A percentile compares a stretch with the other conserved stretches of the same genome.
These are phyloP conservation scores for Pseudopithomyces maydicus DNA, from an alignment of 2,329 filamentous ascomycete genomes.

Conservation along the genomic window DNA sequence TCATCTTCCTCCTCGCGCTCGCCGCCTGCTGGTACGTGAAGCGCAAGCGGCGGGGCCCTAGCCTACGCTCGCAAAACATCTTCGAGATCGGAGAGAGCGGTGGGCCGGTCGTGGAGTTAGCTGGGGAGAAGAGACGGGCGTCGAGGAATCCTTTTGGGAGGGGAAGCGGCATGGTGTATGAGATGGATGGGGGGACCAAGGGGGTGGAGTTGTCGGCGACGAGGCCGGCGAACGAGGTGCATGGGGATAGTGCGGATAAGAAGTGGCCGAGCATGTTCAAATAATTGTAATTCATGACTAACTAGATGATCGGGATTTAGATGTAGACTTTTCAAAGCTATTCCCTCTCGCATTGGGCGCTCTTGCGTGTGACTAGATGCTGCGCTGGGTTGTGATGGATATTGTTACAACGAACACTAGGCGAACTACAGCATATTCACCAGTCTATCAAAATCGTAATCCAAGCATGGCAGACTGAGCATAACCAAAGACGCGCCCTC, in stretches of 20 bases:
- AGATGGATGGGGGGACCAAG: constrained; percentile 12
- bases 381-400: too few species aligned
- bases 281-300: background rate
- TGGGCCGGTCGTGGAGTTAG: background rate
- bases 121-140: background rate
- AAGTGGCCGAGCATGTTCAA: constrained; percentile 2
- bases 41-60: constrained; percentile 2
- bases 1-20: constrained; percentile 12
- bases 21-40: constrained; percentile 13
- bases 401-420: too few species aligned
- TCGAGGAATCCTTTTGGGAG: constrained; percentile 2
- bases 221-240: constrained; percentile 8
- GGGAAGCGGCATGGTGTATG: constrained; percentile 4
- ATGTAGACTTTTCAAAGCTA: background rate
- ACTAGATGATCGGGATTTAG: background rate
- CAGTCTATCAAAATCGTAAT: too few species aligned
- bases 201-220: constrained; percentile 9
- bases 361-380: too few species aligned
- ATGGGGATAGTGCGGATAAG: constrained; percentile 4
- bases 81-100: constrained; percentile 3
- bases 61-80: background rate
- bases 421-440: too few species aligned
- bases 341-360: background rate
- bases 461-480: too few species aligned
- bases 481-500: too few species aligned